A percentile compares a stretch with the other conserved stretches of the same genome.
These are phyloP conservation scores for Drechslera avenae DNA, from an alignment of 2,329 filamentous ascomycete genomes.

Conservation along the genomic window DNA sequence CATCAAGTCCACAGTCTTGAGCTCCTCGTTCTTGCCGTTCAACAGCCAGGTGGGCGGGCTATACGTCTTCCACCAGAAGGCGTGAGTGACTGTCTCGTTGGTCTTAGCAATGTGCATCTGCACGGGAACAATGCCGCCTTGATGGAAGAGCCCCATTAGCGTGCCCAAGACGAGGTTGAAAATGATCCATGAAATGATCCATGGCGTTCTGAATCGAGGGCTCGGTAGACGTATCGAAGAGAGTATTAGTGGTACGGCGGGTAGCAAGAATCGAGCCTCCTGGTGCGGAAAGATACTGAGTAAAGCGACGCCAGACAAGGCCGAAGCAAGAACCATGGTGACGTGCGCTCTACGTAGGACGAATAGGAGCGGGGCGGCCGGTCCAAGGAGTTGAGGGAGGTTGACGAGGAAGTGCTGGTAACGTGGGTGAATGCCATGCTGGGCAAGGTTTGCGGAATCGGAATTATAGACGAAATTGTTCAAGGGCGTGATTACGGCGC, in stretches of 20 bases:
- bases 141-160: slow-evolving; percentile 81
- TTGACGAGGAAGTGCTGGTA: slow-evolving; percentile 60
- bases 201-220: slow-evolving; percentile 52
- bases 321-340: slow-evolving; percentile 71
- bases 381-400: slow-evolving; percentile 59
- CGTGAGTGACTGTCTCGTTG: slow-evolving; percentile 66
- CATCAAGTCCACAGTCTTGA: slow-evolving; percentile 76
- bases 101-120: slow-evolving; percentile 76
- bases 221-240: slow-evolving; percentile 72
- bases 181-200: slow-evolving; percentile 67
- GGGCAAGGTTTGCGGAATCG: slow-evolving; percentile 54
- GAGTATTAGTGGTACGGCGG: slow-evolving; percentile 75
- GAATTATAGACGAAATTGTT: slow-evolving; percentile 61
- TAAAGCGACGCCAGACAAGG: slow-evolving; percentile 70
- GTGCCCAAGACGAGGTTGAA: slow-evolving; percentile 73
- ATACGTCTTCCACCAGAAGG: slow-evolving; percentile 87
- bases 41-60: slow-evolving; percentile 81
- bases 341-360: slow-evolving; percentile 54
- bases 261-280: slow-evolving; percentile 78
- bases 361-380: slow-evolving; percentile 55
- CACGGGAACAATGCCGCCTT: slow-evolving; percentile 76
- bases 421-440: slow-evolving; percentile 59
- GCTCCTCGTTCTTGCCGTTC: slow-evolving; percentile 73
- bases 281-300: slow-evolving; percentile 79
- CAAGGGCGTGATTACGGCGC: slow-evolving; percentile 57